These are phyloP conservation scores for Akanthomyces dipterigenus DNA, from an alignment of 2,329 filamentous ascomycete genomes.

Conservation along the genomic window DNA sequence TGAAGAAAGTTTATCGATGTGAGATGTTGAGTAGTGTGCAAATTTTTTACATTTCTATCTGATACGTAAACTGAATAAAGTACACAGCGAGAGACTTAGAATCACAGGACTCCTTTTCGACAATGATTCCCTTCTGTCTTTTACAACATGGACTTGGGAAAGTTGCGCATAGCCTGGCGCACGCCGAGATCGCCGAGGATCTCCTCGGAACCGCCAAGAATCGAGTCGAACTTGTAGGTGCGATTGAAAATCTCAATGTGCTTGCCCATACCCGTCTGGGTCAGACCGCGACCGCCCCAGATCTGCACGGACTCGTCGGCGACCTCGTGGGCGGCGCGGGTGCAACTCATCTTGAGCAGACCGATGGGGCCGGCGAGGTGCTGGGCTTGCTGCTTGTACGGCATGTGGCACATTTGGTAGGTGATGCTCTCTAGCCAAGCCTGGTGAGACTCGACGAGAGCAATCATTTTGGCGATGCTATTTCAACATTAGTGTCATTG, in stretches of 20 bases:
- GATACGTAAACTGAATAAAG: not conserved
- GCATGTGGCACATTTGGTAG: slow-evolving; percentile 84
- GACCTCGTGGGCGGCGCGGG: slow-evolving; percentile 72
- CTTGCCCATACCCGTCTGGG: slow-evolving; percentile 75
- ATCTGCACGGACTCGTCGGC: slow-evolving; percentile 81
- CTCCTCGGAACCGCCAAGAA: slow-evolving; percentile 76
- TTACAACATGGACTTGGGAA: slow-evolving; percentile 76
- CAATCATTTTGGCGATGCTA: slow-evolving; percentile 79
- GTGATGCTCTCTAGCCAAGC: slow-evolving; percentile 80
- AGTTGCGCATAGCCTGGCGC: slow-evolving; percentile 73
- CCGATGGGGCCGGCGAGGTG: slow-evolving; percentile 75
- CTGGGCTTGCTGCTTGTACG: slow-evolving; percentile 67
- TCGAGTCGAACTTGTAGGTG: slow-evolving; percentile 75
- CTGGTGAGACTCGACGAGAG: slow-evolving; percentile 73
- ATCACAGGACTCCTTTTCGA: not conserved
- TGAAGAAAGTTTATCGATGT: not conserved
- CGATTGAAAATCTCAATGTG: slow-evolving; percentile 80
- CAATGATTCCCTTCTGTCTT: not conserved
- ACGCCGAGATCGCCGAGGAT: slow-evolving; percentile 76
- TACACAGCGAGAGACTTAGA: not conserved
- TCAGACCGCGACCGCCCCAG: slow-evolving; percentile 75
- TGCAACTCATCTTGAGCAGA: slow-evolving; percentile 72
- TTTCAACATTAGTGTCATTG: slow-evolving; percentile 1
- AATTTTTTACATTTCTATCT: not conserved
- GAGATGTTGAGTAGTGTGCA: not conserved